Evolutionary conservation across 1,139 yeast species (phyloP), one percentile per base, ranked within the genome.

Genomic region (Hanseniaspora uvarum): DNA sequence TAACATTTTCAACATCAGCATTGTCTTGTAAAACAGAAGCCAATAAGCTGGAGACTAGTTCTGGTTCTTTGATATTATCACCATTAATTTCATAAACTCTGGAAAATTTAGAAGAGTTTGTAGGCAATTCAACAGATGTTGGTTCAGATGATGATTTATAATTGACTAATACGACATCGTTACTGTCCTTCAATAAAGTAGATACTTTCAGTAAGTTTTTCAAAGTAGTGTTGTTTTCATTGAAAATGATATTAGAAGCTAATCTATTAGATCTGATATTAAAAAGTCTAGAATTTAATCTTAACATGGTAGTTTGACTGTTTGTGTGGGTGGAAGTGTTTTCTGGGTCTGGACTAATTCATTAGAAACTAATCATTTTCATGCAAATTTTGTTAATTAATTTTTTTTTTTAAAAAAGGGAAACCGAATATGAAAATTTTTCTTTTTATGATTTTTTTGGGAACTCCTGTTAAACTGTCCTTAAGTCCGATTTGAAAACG

Each of bases 1-100:
- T 71, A 58, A 92, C 82, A 66, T 88, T 95, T 16, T 88, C 77
- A 68, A 72, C 73, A 30, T 75, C 77, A 18, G 72, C 66, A 60
- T 34, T 47, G 24, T 24, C 39, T 8, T 44, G 19, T 7, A 53
- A 14, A 23, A 53, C 30, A 12, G 31, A n/a, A 10, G 38, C 23
- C 7, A 53, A 8, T 19, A 40, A 37, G 5, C 45, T 14, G 8
- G 52, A n/a, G n/a, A 53, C 49, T 24, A 47, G 16, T 36, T 53
- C 55, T 16, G 55, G 55, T 19, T 49, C 53, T 10, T 34, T 49
- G 12, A 49, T 37, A 2, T 26, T 19, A 18, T 40, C 38, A n/a
- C 46, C 30, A 5, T 49, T 23, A n/a, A 49, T 49, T 24, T 49
- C 45, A 26, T 39, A 49, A 4, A 49, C 38, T 18, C 34, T 41